phyloP scores from a whole-genome alignment of 2,329 filamentous ascomycete species.

The Didymella keratinophila region DNA sequence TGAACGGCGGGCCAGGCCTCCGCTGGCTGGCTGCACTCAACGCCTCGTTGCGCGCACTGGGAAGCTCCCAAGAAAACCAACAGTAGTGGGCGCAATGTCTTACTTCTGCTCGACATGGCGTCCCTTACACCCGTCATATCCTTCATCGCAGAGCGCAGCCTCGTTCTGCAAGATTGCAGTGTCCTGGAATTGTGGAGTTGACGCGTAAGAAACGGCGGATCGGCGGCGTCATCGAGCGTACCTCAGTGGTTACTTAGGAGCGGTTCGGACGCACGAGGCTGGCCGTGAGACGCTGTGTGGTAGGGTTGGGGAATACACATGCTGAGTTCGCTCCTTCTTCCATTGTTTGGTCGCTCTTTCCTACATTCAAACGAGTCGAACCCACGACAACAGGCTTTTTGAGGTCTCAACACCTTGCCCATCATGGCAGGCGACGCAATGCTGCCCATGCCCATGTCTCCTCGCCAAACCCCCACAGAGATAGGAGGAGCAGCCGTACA shows the following conservation, averaged over 20 bases:
- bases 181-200: conserved; percentile 10
- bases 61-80: conserved; percentile 2
- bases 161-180: conserved; percentile 14
- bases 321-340: not conserved
- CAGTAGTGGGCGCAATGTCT: conserved; percentile 3
- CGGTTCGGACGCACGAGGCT: conserved; percentile 3
- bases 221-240: conserved; percentile 14
- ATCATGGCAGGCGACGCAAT: conserved; percentile 37
- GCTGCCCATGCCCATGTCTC: conserved; percentile 38
- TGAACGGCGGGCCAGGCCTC: conserved; percentile 4
- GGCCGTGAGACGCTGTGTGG: not conserved
- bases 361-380: not conserved
- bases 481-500: conserved; percentile 40
- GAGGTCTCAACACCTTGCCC: conserved; percentile 1
- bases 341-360: not conserved
- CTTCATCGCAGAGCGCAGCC: conserved; percentile 2
- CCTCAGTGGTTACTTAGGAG: not conserved
- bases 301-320: not conserved
- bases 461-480: conserved; percentile 32
- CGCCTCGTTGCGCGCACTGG: conserved; percentile 11
- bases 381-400: not conserved
- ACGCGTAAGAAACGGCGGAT: conserved; percentile 18
- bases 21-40: conserved; percentile 13
- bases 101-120: conserved; percentile 4
- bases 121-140: conserved; percentile 1